These are phyloP conservation scores for Tremella fuciformis DNA, from an alignment of 768 basidiomycete species.

Conservation along the genomic window DNA sequence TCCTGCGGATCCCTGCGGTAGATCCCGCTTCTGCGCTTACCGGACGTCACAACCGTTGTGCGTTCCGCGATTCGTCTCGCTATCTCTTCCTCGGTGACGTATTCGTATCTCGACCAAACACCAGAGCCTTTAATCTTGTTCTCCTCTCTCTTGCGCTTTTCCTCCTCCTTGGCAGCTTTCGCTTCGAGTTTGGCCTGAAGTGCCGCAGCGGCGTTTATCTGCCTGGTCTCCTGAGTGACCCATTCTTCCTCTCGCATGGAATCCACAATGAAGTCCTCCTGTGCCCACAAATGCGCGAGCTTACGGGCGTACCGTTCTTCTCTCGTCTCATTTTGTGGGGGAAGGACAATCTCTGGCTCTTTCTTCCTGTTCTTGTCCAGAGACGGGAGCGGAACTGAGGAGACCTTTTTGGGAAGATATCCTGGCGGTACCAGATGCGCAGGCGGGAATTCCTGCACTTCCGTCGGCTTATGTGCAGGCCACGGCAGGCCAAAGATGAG, in stretches of 20 bases:
- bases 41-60: conserved; percentile 17
- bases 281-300: conserved; percentile 3
- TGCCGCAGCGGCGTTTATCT: conserved; percentile 17
- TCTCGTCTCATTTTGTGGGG: not conserved
- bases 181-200: conserved; percentile 26
- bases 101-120: conserved; percentile 40
- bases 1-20: conserved; percentile 38
- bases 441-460: conserved; percentile 46
- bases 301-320: conserved; percentile 15
- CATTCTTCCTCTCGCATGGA: conserved; percentile 29
- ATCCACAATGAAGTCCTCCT: conserved; percentile 31
- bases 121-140: conserved; percentile 39
- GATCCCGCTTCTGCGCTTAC: conserved; percentile 33
- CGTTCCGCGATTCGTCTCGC: conserved; percentile 23
- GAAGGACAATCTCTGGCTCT: conserved; percentile 14
- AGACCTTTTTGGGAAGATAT: conserved; percentile 30
- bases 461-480: conserved; percentile 36
- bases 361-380: conserved; percentile 32
- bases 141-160: conserved; percentile 23
- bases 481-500: conserved; percentile 41
- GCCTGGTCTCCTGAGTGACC: conserved; percentile 26
- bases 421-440: conserved; percentile 37
- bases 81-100: conserved; percentile 31
- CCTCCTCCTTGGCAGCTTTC: conserved; percentile 22
- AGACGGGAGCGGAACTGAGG: conserved; percentile 35